These are phyloP conservation scores for Escallonia herrerae DNA, from an alignment of 129 eudicot genomes.

Conservation along the genomic window DNA sequence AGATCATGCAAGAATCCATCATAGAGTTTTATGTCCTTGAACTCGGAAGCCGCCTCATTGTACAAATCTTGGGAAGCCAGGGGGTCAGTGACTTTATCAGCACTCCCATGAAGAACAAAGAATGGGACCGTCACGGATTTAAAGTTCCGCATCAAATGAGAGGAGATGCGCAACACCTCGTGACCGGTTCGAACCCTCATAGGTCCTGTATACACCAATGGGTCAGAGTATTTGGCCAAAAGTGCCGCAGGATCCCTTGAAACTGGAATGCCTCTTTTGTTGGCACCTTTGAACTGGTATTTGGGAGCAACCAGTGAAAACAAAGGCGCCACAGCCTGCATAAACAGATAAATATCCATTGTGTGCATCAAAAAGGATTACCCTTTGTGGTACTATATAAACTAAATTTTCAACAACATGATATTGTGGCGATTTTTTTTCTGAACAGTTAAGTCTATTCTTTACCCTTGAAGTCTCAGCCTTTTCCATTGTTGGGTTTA, in stretches of 20 bases:
- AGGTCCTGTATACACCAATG: slow-evolving; percentile 93
- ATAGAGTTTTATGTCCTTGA: slow-evolving; percentile 84
- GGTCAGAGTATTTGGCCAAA: slow-evolving; percentile 88
- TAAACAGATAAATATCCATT: neutral
- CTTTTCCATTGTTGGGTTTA: neutral
- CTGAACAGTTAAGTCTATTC: too few species aligned
- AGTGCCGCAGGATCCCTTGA: slow-evolving; percentile 93
- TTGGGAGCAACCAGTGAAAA: slow-evolving; percentile 88
- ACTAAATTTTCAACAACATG: too few species aligned
- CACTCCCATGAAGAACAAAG: slow-evolving; percentile 92
- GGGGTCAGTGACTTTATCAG: slow-evolving; percentile 92
- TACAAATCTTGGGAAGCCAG: slow-evolving; percentile 89
- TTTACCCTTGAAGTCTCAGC: too few species aligned
- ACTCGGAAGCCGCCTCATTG: slow-evolving; percentile 68
- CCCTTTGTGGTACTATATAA: too few species aligned
- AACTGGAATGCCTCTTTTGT: slow-evolving; percentile 92
- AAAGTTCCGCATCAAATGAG: slow-evolving; percentile 70
- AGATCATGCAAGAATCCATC: slow-evolving; percentile 95
- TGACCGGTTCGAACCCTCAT: slow-evolving; percentile 94
- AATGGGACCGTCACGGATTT: slow-evolving; percentile 75
- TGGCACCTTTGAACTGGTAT: slow-evolving; percentile 96
- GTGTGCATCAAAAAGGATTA: too few species aligned
- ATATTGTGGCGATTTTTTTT: too few species aligned
- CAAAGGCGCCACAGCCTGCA: slow-evolving; percentile 90
- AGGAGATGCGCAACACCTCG: slow-evolving; percentile 80